Evolutionary conservation across 176 grass and related monocot genomes (phyloP).

Genomic region (Oropetium thomaeum): DNA sequence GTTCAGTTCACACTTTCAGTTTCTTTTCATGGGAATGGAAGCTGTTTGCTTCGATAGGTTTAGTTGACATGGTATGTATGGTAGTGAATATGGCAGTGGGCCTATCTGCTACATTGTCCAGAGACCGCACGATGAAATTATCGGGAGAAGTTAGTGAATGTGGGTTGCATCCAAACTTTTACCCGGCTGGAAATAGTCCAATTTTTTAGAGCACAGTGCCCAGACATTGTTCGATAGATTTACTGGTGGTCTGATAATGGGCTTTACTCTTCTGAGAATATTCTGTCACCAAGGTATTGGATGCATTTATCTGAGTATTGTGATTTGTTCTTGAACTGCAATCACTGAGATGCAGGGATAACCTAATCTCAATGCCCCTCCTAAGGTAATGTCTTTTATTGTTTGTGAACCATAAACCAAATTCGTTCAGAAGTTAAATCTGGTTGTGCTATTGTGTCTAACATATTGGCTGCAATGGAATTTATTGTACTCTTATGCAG

Average conservation of each 20-base stretch:
- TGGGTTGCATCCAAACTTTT: background rate
- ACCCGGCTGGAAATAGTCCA: background rate
- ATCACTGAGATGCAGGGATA: slow-evolving; percentile 23
- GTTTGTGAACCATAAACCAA: background rate
- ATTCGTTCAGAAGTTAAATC: slow-evolving; percentile 12
- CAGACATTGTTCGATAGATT: slow-evolving; percentile 7
- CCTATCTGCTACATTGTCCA: background rate
- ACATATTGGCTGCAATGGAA: background rate
- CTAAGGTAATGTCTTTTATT: slow-evolving; percentile 37
- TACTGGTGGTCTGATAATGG: slow-evolving; percentile 9
- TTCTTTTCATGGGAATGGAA: slow-evolving; percentile 5
- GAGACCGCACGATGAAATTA: background rate
- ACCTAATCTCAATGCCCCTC: slow-evolving; percentile 4
- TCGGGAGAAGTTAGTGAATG: slow-evolving; percentile 13
- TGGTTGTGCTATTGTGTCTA: slow-evolving; percentile 8
- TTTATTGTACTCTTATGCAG: background rate
- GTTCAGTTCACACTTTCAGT: slow-evolving; percentile 15
- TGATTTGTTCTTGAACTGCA: slow-evolving; percentile 16
- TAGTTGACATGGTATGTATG: background rate
- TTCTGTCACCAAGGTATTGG: slow-evolving; percentile 24
- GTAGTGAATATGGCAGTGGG: slow-evolving; percentile 6
- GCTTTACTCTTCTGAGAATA: slow-evolving; percentile 18
- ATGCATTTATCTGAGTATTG: slow-evolving; percentile 7
- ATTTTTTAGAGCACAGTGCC: background rate
- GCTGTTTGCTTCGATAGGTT: slow-evolving; percentile 15